Evolutionary conservation across 2,329 filamentous ascomycete species (phyloP).

Genomic region (Trichoderma sp.): DNA sequence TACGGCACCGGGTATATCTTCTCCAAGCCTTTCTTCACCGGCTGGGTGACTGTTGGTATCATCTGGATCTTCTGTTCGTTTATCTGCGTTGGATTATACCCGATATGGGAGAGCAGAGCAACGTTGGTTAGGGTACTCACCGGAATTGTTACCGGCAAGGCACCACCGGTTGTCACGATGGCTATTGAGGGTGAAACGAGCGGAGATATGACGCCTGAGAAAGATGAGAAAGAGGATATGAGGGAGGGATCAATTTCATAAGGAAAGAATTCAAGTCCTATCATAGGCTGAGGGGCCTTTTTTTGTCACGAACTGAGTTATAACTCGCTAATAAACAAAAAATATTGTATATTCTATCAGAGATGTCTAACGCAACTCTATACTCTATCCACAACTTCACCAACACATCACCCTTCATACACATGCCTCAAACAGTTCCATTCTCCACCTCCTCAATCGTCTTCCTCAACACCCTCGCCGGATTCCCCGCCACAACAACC

Average conservation of each 20-base stretch:
- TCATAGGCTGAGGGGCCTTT: no score
- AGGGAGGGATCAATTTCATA: neutral
- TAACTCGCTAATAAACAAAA: neutral
- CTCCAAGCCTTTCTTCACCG: slow-evolving; percentile 62
- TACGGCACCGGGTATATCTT: slow-evolving; percentile 75
- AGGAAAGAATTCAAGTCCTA: no score
- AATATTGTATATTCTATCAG: neutral
- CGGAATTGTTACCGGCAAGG: slow-evolving; percentile 8
- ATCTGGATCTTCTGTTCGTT: slow-evolving; percentile 70
- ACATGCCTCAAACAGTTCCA: neutral
- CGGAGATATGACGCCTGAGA: slow-evolving; percentile 10
- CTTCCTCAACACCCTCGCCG: slow-evolving; percentile 55
- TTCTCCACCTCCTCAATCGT: slow-evolving; percentile 26
- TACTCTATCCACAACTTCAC: neutral
- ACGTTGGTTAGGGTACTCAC: slow-evolving; percentile 39
- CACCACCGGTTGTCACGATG: neutral
- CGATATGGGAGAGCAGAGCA: slow-evolving; percentile 72
- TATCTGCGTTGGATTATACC: slow-evolving; percentile 74
- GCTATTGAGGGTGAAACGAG: neutral
- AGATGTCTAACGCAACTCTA: neutral
- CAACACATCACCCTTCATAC: neutral
- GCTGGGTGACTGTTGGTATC: slow-evolving; percentile 69
- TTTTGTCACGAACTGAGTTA: neutral
- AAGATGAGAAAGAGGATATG: slow-evolving; percentile 8
- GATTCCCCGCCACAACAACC: slow-evolving; percentile 64